Conservation (phyloP, 2,329 filamentous ascomycete genomes). For the Pseudogymnoascus sp. region DNA sequence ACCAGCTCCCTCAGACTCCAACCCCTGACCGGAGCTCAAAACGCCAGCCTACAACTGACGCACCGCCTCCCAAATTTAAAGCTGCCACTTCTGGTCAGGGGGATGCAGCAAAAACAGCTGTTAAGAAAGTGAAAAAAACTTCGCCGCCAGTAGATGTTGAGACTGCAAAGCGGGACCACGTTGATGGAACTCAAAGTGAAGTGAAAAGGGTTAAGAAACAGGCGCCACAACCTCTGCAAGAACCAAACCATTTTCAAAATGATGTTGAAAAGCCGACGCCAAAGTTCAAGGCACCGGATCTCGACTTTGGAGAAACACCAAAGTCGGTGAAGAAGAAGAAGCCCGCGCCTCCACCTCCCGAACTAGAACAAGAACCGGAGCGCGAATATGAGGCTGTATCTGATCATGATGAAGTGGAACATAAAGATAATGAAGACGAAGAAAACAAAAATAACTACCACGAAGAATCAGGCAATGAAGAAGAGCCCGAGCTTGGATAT, state of each 20-base stretch:
- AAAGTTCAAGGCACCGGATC: background rate
- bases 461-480: background rate
- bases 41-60: background rate
- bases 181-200: background rate
- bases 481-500: background rate
- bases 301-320: conserved; percentile 10
- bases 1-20: conserved; percentile 11
- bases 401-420: background rate
- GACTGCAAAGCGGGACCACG: background rate
- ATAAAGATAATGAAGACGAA: background rate
- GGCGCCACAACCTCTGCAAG: background rate
- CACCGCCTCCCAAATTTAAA: background rate
- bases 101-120: background rate
- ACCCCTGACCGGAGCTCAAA: background rate
- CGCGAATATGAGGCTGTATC: background rate
- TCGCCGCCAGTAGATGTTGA: background rate
- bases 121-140: background rate
- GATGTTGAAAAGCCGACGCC: background rate
- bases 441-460: background rate
- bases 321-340: conserved; percentile 15
- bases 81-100: background rate
- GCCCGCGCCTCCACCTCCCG: conserved; percentile 16
- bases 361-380: conserved; percentile 14
- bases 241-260: background rate
- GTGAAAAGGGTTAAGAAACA: background rate